A percentile compares a stretch with the other conserved stretches of the same genome.
Evolutionary conservation across 306 rosid genomes (phyloP).

Genomic region (Sicyos baderoa): DNA sequence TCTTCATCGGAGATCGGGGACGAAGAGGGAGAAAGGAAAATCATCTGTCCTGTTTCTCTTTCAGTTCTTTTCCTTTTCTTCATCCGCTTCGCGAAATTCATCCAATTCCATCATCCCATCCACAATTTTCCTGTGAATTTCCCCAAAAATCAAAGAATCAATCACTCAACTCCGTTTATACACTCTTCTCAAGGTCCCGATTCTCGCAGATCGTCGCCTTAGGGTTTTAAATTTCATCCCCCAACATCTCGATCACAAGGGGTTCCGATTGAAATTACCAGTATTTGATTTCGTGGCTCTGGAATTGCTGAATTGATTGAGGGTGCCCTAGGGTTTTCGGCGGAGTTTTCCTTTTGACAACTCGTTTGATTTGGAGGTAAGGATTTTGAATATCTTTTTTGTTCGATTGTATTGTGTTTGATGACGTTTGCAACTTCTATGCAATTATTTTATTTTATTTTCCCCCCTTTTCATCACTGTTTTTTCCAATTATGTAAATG

Average conservation of each 20-base stretch:
- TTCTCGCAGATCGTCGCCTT: not conserved
- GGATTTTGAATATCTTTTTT: not conserved
- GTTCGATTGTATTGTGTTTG: constrained; percentile 19
- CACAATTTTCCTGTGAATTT: not conserved
- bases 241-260: not conserved
- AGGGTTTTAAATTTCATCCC: constrained; percentile 11
- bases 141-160: not conserved
- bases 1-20: constrained; percentile 14
- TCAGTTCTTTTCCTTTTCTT: not conserved
- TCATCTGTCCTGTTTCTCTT: not conserved
- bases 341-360: not conserved
- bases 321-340: constrained; percentile 3
- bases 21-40: constrained; percentile 5
- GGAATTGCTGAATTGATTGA: not conserved
- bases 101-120: no score
- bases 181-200: not conserved
- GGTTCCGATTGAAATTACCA: not conserved
- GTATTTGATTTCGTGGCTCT: not conserved
- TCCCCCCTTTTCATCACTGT: constrained; percentile 7
- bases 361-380: constrained; percentile 9
- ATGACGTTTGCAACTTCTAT: constrained; percentile 31
- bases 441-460: not conserved
- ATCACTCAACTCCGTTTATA: not conserved
- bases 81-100: not conserved
- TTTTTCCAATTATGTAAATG: constrained; percentile 11